Conservation (phyloP, 2,329 filamentous ascomycete species). For the Hawksworthiomyces lignivorus region DNA sequence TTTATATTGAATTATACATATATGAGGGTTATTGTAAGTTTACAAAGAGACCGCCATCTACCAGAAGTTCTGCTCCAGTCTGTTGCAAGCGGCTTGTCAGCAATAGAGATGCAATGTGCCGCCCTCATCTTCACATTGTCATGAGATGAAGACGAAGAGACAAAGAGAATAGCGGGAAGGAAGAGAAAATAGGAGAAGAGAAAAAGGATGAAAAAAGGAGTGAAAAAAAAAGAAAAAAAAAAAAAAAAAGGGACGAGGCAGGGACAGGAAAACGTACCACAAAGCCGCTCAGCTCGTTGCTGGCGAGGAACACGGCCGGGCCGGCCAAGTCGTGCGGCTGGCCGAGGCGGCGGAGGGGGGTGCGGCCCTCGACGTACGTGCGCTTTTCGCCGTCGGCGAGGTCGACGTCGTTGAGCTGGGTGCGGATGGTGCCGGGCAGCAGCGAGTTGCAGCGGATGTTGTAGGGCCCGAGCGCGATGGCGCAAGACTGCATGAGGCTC, state of each 20-base stretch:
- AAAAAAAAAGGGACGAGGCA: not conserved
- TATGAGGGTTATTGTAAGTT: not conserved
- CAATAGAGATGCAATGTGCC: too few relatives aligned
- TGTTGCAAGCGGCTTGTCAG: too few relatives aligned
- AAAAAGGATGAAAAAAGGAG: not conserved
- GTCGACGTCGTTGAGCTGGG: conserved; percentile 63
- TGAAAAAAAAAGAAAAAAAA: not conserved
- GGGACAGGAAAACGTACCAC: conserved; percentile 30
- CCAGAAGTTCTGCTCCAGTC: not conserved
- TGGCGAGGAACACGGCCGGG: conserved; percentile 63
- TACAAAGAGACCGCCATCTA: not conserved
- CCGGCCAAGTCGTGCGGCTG: conserved; percentile 57
- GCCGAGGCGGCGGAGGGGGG: conserved; percentile 56
- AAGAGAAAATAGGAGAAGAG: too few relatives aligned
- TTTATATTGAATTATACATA: too few relatives aligned
- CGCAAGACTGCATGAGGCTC: conserved; percentile 61
- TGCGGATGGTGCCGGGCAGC: conserved; percentile 61
- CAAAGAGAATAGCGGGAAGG: too few relatives aligned
- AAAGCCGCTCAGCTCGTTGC: conserved; percentile 55
- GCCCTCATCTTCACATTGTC: too few relatives aligned
- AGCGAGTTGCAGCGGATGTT: conserved; percentile 63
- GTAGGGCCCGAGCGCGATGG: conserved; percentile 58
- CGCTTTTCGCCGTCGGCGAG: conserved; percentile 56
- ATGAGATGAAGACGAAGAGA: too few relatives aligned
- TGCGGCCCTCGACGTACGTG: conserved; percentile 58